phyloP scores from a whole-genome alignment of 768 basidiomycete species.

The Thelephora aurantiotincta region DNA sequence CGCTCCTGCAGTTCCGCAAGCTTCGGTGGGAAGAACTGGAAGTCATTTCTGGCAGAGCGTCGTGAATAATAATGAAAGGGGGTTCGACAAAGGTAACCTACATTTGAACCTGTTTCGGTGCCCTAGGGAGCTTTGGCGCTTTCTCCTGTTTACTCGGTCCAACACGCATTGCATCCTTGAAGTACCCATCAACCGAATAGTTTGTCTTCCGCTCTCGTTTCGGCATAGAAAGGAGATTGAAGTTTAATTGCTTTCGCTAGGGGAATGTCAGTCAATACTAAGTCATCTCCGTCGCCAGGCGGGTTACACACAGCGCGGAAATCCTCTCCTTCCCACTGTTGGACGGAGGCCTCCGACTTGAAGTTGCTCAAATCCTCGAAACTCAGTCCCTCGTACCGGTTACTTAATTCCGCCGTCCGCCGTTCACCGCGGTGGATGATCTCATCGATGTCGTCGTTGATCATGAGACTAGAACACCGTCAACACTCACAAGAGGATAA shows the following conservation, averaged over 20 bases:
- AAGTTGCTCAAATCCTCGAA: slow-evolving; percentile 95
- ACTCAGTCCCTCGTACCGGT: slow-evolving; percentile 85
- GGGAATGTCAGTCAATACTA: neutral
- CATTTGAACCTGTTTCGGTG: slow-evolving; percentile 82
- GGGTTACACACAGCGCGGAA: slow-evolving; percentile 47
- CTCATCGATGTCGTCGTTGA: slow-evolving; percentile 87
- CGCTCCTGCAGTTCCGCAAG: slow-evolving; percentile 74
- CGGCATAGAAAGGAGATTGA: slow-evolving; percentile 74
- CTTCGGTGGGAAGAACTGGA: slow-evolving; percentile 88
- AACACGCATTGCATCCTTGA: slow-evolving; percentile 79
- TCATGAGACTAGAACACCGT: slow-evolving; percentile 34
- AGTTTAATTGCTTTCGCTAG: slow-evolving; percentile 53
- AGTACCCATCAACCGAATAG: slow-evolving; percentile 92
- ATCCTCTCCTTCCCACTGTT: slow-evolving; percentile 95
- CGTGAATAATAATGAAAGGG: neutral
- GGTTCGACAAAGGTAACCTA: slow-evolving; percentile 22
- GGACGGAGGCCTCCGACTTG: slow-evolving; percentile 83
- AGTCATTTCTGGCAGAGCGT: slow-evolving; percentile 55
- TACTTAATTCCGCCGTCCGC: slow-evolving; percentile 75
- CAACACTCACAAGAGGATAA: neutral
- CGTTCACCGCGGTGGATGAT: slow-evolving; percentile 89
- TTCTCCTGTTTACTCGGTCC: slow-evolving; percentile 73
- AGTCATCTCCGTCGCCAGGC: neutral
- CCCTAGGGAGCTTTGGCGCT: slow-evolving; percentile 67
- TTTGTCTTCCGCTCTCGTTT: slow-evolving; percentile 91